Evolutionary conservation across 306 rosid genomes (phyloP).

Genomic region (Dryas octopetala): DNA sequence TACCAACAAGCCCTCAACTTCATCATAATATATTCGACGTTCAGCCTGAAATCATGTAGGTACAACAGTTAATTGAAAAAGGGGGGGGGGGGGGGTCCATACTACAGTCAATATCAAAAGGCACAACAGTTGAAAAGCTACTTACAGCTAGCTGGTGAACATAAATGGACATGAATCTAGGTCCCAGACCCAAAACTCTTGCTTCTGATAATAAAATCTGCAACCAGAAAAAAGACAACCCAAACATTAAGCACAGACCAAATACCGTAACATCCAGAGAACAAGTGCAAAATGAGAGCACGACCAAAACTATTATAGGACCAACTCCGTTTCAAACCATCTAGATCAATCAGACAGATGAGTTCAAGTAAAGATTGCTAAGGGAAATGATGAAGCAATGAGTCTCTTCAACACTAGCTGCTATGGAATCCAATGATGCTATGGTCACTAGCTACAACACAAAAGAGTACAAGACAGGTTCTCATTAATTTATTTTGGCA

Average conservation of each 20-base stretch:
- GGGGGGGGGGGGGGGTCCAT: not conserved
- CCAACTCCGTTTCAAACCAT: not conserved
- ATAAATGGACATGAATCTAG: conserved; percentile 88
- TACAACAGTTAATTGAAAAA: conserved; percentile 9
- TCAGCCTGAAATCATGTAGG: conserved; percentile 53
- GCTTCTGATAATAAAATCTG: conserved; percentile 83
- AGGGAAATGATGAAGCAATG: not conserved
- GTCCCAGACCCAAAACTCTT: conserved; percentile 86
- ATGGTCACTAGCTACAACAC: not conserved
- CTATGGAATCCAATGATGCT: not conserved
- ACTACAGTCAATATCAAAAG: not conserved
- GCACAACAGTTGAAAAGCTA: conserved; percentile 15
- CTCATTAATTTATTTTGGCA: not conserved
- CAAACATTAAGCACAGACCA: conserved; percentile 19
- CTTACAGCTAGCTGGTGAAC: conserved; percentile 85
- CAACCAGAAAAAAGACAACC: conserved; percentile 15
- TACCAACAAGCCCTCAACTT: conserved; percentile 65
- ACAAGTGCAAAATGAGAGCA: not conserved
- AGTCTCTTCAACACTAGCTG: not conserved
- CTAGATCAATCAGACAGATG: not conserved
- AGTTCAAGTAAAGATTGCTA: not conserved
- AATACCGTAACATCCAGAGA: not conserved
- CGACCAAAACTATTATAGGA: not conserved
- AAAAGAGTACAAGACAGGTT: not conserved
- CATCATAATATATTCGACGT: conserved; percentile 81